Evolutionary conservation across 2,329 filamentous ascomycete genomes (phyloP).

Genomic region (Aspergillus ustus): DNA sequence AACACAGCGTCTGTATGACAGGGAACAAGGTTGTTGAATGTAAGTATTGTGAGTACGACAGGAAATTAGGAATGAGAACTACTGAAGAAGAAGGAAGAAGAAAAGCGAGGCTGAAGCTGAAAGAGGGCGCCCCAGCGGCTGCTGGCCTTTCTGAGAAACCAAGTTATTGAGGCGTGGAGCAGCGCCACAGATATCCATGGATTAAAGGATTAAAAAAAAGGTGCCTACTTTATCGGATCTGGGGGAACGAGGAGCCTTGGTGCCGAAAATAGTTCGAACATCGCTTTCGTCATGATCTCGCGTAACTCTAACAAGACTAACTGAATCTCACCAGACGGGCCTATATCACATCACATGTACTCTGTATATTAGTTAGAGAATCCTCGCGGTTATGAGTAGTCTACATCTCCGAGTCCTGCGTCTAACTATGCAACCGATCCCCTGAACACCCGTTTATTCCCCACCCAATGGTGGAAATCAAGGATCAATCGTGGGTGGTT

Average conservation of each 20-base stretch:
- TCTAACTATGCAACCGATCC: neutral
- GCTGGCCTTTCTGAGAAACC: neutral
- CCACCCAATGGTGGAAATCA: neutral
- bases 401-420: neutral
- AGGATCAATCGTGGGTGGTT: slow-evolving; percentile 1
- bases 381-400: neutral
- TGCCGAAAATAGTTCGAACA: neutral
- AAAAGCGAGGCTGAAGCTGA: slow-evolving; percentile 5
- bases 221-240: slow-evolving; percentile 14
- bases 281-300: neutral
- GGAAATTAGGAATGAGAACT: neutral
- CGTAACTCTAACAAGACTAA: neutral
- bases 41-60: neutral
- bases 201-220: neutral
- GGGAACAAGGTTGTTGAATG: neutral
- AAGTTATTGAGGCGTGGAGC: slow-evolving; percentile 5
- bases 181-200: slow-evolving; percentile 12
- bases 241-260: slow-evolving; percentile 1
- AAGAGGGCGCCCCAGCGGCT: neutral
- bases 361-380: neutral
- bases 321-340: neutral
- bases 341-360: neutral
- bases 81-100: neutral
- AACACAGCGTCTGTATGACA: neutral
- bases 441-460: neutral